Evolutionary conservation across 1,139 yeast species (phyloP).

Genomic region (Debaryomyces fabryi): DNA sequence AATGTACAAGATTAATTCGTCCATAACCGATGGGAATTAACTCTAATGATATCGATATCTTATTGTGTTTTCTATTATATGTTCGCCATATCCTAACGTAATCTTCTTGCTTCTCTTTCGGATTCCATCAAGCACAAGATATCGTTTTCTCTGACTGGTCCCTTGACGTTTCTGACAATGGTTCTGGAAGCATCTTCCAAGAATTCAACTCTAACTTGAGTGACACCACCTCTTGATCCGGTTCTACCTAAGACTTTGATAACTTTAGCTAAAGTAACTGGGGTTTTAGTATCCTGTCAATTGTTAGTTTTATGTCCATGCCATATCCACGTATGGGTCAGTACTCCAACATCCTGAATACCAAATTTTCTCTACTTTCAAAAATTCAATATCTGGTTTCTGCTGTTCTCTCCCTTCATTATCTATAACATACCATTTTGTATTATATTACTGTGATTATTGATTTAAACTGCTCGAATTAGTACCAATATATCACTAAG

Average conservation of each 20-base stretch:
- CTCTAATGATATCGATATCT: slow-evolving; percentile 5
- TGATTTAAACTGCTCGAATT: neutral
- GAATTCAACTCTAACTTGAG: slow-evolving; percentile 99
- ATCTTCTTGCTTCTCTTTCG: slow-evolving; percentile 97
- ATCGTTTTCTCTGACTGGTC: slow-evolving; percentile 99
- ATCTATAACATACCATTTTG: slow-evolving; percentile 9
- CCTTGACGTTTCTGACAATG: slow-evolving; percentile 99
- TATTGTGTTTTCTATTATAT: slow-evolving; percentile 3
- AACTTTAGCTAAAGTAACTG: slow-evolving; percentile 99
- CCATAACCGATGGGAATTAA: neutral
- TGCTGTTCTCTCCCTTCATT: neutral
- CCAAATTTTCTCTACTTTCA: neutral
- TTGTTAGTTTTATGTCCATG: slow-evolving; percentile 8
- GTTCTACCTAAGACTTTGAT: slow-evolving; percentile 99
- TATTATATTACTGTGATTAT: slow-evolving; percentile 4
- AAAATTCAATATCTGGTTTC: neutral
- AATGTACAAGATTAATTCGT: slow-evolving; percentile 10
- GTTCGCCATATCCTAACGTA: slow-evolving; percentile 35
- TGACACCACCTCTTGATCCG: slow-evolving; percentile 99
- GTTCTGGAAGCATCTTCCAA: slow-evolving; percentile 98
- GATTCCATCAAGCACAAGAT: slow-evolving; percentile 99
- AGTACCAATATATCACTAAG: slow-evolving; percentile 3
- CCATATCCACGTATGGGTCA: neutral
- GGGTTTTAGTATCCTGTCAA: slow-evolving; percentile 76
- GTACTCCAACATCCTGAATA: neutral